Evolutionary conservation across 371 early-diverging fungal species (phyloP).

Genomic region (Mucor lusitanicus): DNA sequence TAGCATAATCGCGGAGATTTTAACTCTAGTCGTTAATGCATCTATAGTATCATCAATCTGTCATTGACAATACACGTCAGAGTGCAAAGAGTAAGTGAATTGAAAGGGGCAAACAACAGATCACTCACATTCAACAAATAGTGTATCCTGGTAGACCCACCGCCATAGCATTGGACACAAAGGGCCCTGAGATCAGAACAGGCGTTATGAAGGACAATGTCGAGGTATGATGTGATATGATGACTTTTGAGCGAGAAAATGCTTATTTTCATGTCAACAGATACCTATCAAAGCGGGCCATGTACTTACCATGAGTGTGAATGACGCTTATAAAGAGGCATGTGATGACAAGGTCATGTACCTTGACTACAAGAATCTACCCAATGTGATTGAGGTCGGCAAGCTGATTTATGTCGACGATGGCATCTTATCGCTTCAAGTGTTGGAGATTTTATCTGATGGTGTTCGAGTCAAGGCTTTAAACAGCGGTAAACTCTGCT

Average conservation of each 20-base stretch:
- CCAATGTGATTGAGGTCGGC: slow-evolving; percentile 77
- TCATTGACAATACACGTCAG: slow-evolving; percentile 76
- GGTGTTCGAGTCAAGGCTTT: slow-evolving; percentile 60
- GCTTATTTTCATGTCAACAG: not conserved
- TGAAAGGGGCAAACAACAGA: not conserved
- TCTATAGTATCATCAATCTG: slow-evolving; percentile 82
- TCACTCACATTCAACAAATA: not conserved
- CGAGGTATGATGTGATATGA: slow-evolving; percentile 31
- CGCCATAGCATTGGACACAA: slow-evolving; percentile 88
- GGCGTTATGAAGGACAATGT: slow-evolving; percentile 70
- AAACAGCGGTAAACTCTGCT: slow-evolving; percentile 75
- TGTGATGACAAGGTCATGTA: slow-evolving; percentile 79
- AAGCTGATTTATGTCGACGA: slow-evolving; percentile 88
- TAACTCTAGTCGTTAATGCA: not conserved
- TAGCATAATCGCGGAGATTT: not conserved
- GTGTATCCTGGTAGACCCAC: slow-evolving; percentile 70
- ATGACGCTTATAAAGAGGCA: slow-evolving; percentile 62
- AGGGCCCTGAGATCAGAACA: slow-evolving; percentile 86
- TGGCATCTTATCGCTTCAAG: slow-evolving; percentile 71
- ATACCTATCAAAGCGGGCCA: slow-evolving; percentile 69
- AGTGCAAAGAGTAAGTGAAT: slow-evolving; percentile 42
- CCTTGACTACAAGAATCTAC: slow-evolving; percentile 86
- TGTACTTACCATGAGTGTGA: slow-evolving; percentile 82
- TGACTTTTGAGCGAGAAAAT: not conserved
- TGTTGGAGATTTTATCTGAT: slow-evolving; percentile 43